Conservation (phyloP, 345 rosid genomes). For the Ceriops decandra region DNA sequence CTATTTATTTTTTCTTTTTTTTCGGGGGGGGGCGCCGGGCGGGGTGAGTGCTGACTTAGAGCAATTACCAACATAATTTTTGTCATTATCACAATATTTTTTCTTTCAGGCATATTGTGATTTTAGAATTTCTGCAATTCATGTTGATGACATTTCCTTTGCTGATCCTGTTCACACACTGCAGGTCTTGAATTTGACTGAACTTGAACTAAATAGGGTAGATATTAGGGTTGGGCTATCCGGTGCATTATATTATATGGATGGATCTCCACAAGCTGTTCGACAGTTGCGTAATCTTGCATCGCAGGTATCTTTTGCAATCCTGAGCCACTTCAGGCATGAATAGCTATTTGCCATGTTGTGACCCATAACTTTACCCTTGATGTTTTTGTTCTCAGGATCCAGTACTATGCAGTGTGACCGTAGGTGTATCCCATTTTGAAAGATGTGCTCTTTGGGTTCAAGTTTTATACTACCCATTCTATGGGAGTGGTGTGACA, state of each 20-base stretch:
- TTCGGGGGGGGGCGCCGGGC: too few species aligned
- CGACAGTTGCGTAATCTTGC: slow-evolving; percentile 87
- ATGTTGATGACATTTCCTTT: slow-evolving; percentile 8
- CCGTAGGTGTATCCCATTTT: slow-evolving; percentile 93
- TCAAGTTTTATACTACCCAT: slow-evolving; percentile 92
- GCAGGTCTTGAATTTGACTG: slow-evolving; percentile 93
- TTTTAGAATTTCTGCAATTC: background rate
- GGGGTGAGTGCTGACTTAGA: too few species aligned
- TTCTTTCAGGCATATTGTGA: background rate
- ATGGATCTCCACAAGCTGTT: slow-evolving; percentile 96
- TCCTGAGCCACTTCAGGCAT: background rate
- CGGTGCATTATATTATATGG: slow-evolving; percentile 86
- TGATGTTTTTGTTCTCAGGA: slow-evolving; percentile 43
- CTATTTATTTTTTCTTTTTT: too few species aligned
- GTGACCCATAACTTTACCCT: background rate
- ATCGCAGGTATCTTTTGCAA: slow-evolving; percentile 66
- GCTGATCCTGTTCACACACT: slow-evolving; percentile 19
- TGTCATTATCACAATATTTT: background rate
- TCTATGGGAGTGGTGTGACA: slow-evolving; percentile 76
- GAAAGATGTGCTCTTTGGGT: slow-evolving; percentile 97
- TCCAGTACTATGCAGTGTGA: slow-evolving; percentile 88
- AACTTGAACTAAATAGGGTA: slow-evolving; percentile 82
- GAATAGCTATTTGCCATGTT: background rate
- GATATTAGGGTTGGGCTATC: slow-evolving; percentile 95
- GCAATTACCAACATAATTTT: background rate